Percentiles rank a stretch among this genome's conserved stretches.
Conservation (phyloP, 345 rosid genomes). For the Populus davidiana region DNA sequence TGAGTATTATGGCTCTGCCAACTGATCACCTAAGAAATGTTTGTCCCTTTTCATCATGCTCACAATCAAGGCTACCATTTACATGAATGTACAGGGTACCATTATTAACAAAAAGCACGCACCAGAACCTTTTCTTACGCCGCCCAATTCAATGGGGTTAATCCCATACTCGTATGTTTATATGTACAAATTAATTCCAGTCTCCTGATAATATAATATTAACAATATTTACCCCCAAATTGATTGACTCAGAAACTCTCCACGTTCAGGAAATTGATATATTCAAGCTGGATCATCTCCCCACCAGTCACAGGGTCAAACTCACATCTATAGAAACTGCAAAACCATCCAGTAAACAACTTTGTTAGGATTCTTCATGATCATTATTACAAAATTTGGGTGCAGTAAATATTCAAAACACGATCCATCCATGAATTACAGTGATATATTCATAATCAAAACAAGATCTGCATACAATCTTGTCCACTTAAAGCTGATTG, state of each 20-base stretch:
- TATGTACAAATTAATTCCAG: neutral
- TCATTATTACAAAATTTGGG: neutral
- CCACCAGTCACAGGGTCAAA: constrained; percentile 45
- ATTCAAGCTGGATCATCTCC: constrained; percentile 47
- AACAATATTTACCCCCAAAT: neutral
- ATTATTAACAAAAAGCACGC: neutral
- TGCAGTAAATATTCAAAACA: too few relatives aligned
- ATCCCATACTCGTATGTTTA: neutral
- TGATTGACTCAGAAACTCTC: constrained; percentile 9
- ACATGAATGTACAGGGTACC: neutral
- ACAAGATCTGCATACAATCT: neutral
- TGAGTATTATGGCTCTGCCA: too few relatives aligned
- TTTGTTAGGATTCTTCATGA: neutral
- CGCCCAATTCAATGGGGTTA: neutral
- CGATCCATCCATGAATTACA: neutral
- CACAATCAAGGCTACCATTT: neutral
- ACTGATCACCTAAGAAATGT: neutral
- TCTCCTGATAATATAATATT: neutral
- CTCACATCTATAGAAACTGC: constrained; percentile 49
- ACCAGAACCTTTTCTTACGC: neutral
- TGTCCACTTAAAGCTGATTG: too few relatives aligned
- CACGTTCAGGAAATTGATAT: constrained; percentile 36
- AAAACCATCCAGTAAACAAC: neutral
- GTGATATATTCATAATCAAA: neutral
- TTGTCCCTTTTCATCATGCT: neutral